phyloP scores from a whole-genome alignment of 73 alveolate species.

The Paramecium tetraurelia region DNA sequence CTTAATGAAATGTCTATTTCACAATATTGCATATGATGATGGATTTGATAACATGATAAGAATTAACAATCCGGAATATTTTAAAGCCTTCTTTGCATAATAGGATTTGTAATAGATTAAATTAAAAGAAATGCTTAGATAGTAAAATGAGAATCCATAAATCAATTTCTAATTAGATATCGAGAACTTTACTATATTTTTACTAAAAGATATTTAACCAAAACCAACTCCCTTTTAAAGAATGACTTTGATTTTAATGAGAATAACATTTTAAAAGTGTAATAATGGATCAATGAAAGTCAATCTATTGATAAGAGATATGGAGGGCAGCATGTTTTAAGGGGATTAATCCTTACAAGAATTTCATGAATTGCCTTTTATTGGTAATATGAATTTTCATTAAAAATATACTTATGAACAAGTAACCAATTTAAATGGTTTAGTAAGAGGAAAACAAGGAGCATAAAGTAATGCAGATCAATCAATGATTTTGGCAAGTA shows the following conservation, averaged over 20 bases:
- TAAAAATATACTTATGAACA: not conserved
- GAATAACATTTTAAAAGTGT: not conserved
- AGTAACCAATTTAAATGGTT: not conserved
- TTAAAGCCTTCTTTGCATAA: constrained; percentile 20
- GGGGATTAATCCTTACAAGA: not conserved
- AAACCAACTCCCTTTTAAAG: constrained; percentile 21
- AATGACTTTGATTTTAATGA: constrained; percentile 12
- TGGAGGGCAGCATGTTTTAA: constrained; percentile 27
- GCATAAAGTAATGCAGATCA: not conserved
- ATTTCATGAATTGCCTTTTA: constrained; percentile 24
- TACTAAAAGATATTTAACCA: not conserved
- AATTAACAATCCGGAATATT: not conserved
- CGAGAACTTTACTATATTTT: constrained; percentile 32
- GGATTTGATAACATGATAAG: constrained; percentile 58
- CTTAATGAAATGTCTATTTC: constrained; percentile 59
- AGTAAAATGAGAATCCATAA: not conserved
- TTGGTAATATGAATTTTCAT: constrained; percentile 8
- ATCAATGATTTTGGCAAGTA: not conserved
- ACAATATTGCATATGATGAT: constrained; percentile 62
- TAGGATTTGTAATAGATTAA: not conserved
- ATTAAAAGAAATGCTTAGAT: not conserved
- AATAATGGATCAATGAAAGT: constrained; percentile 40
- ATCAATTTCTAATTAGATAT: constrained; percentile 42
- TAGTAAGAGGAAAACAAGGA: constrained; percentile 22
- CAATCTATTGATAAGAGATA: not conserved